Percentiles rank a stretch among this genome's conserved stretches.
Conservation (phyloP, 495 filamentous ascomycete species). For the Aspergillus cristatus region DNA sequence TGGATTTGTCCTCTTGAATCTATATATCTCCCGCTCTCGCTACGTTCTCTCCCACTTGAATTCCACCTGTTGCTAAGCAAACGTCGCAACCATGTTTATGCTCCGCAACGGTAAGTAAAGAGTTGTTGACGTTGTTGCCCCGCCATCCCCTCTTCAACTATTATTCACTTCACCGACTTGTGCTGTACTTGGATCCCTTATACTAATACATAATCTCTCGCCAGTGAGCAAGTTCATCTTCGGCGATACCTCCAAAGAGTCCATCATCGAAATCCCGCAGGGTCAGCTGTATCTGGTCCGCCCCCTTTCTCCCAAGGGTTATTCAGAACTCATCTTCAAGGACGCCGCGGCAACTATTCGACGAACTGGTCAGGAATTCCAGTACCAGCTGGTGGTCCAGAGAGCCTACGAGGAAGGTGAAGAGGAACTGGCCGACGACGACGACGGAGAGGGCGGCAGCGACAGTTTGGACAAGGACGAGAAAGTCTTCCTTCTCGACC, state of each 20-base stretch:
- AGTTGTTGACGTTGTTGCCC: constrained; percentile 4
- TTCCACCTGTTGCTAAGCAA: constrained; percentile 20
- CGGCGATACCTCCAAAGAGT: constrained; percentile 84
- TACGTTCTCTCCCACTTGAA: constrained; percentile 1
- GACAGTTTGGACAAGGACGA: constrained; percentile 79
- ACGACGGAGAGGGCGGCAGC: constrained; percentile 68
- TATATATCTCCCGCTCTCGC: constrained; percentile 1
- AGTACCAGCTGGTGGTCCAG: constrained; percentile 95
- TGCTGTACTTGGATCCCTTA: neutral
- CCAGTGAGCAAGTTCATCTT: constrained; percentile 88
- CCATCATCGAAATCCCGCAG: constrained; percentile 86
- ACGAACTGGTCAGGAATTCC: constrained; percentile 84
- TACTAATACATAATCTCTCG: constrained; percentile 11
- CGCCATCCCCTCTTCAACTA: constrained; percentile 16
- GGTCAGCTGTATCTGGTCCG: constrained; percentile 96
- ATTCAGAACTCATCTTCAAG: constrained; percentile 97
- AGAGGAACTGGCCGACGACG: constrained; percentile 77
- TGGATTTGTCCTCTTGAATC: too few relatives aligned
- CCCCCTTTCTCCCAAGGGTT: constrained; percentile 89
- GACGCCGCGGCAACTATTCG: constrained; percentile 89
- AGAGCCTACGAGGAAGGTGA: constrained; percentile 96
- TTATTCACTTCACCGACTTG: too few relatives aligned
- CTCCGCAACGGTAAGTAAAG: constrained; percentile 58
- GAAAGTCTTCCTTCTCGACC: constrained; percentile 91
- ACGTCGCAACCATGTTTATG: constrained; percentile 59